Evolutionary conservation across 345 rosid species (phyloP).

Genomic region (Boechera retrofracta): DNA sequence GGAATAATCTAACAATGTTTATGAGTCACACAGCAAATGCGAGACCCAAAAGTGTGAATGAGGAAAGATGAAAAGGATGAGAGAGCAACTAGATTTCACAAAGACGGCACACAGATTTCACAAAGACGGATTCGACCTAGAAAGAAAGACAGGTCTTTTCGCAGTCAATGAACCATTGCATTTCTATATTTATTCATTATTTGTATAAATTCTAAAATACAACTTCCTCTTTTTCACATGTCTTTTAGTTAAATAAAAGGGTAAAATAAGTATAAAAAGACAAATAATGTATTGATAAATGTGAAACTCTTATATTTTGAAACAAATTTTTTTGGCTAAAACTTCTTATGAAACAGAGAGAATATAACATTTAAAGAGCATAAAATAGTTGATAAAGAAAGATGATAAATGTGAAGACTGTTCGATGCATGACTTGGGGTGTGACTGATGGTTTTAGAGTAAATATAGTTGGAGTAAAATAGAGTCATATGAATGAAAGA

Average conservation of each 20-base stretch:
- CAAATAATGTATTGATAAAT: too few species aligned
- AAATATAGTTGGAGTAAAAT: too few species aligned
- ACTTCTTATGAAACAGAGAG: too few species aligned
- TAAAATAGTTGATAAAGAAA: neutral
- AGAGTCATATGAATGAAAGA: too few species aligned
- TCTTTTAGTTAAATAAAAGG: too few species aligned
- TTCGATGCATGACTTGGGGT: neutral
- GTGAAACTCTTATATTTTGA: too few species aligned
- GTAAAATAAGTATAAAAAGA: too few species aligned
- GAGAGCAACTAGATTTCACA: neutral
- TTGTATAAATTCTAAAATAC: neutral
- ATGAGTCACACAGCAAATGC: neutral
- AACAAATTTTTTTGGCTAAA: too few species aligned
- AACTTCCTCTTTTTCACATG: too few species aligned
- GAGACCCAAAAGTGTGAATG: conserved; percentile 20
- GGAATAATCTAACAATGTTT: neutral
- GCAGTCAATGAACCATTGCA: conserved; percentile 20
- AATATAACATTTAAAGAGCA: neutral
- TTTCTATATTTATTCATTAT: neutral
- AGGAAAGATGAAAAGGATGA: neutral
- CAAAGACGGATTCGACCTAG: conserved; percentile 6
- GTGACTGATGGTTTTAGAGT: too few species aligned
- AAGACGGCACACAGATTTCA: neutral
- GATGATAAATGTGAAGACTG: neutral
- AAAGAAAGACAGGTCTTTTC: conserved; percentile 2